phyloP scores from a whole-genome alignment of 2,329 filamentous ascomycete species.

The Metarhizium rileyi region DNA sequence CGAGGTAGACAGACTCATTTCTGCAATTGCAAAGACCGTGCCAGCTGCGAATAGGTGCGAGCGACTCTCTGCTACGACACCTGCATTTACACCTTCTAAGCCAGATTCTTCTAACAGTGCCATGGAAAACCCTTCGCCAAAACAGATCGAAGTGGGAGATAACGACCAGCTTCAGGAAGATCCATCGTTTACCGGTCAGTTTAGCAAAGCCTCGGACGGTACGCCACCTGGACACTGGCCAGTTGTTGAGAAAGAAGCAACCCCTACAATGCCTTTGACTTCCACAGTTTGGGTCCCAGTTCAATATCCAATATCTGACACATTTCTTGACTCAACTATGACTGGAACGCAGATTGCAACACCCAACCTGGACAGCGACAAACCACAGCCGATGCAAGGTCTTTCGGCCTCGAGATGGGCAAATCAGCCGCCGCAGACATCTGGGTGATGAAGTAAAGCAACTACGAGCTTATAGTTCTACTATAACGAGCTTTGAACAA shows the following conservation, averaged over 20 bases:
- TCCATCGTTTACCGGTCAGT: constrained; percentile 1
- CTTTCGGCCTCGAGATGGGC: constrained; percentile 5
- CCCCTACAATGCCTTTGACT: not conserved
- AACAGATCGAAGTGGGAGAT: not conserved
- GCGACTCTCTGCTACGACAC: not conserved
- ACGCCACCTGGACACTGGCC: not conserved
- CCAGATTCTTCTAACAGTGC: not conserved
- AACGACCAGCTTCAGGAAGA: not conserved
- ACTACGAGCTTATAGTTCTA: too few species aligned
- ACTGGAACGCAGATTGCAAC: not conserved
- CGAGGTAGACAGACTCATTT: not conserved
- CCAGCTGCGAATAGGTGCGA: not conserved
- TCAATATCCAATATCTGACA: not conserved
- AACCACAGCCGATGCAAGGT: constrained; percentile 2
- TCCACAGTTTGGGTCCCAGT: constrained; percentile 3
- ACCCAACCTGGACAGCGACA: not conserved
- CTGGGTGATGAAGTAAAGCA: not conserved
- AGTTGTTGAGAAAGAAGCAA: not conserved
- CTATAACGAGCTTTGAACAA: too few species aligned
- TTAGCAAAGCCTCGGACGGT: not conserved
- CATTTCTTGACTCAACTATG: not conserved
- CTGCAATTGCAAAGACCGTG: not conserved
- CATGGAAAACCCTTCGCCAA: not conserved
- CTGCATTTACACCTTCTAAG: not conserved
- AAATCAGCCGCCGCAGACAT: too few species aligned